Evolutionary conservation across 176 grass and related monocot genomes (phyloP), one percentile per base, ranked within the genome.

Genomic region (Tuctoria greenei): DNA sequence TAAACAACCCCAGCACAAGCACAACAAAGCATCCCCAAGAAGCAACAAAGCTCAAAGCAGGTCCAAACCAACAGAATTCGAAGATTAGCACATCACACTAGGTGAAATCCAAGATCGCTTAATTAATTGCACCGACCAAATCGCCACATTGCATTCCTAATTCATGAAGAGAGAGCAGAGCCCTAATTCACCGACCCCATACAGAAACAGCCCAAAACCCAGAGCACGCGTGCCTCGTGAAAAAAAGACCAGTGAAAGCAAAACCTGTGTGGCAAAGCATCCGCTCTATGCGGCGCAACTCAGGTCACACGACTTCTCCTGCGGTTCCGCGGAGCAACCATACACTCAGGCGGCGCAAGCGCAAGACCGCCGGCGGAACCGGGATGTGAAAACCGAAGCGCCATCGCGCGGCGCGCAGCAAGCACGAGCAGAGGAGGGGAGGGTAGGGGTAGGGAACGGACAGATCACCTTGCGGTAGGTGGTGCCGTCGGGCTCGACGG

Each of bases 401-500:
- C 10, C 2, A 34, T 28, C 28, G 57, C 25, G 25, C 11, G 11
- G 27, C 15, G 26, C 1, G 14, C 31, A 31, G 31, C 31, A 16
- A 13, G 26, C 1, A 54, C 31, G 31, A 31, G 31, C 31, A 31
- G 31, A n/a, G n/a, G n/a, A n/a, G 31, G 23, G 38, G 27, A 21
- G 12, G 6, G 6, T 18, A 56, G n/a, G 18, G 23, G 31, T 12
- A 20, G 36, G 36, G 49, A 18, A 38, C 1, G 3, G 26, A 10
- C 1, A 1, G 25, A 8, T n/a, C 52, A 99, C 95, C 95, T 85
- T 88, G 80, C 96, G 96, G 84, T 95, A 99, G 56, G 96, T 99
- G 61, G 85, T 99, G 63, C 96, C 96, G 65, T 99, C 96, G 37
- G 87, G 89, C 77, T 99, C 87, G 74, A 99, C 96, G 77, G 66